Base-by-base conservation (phyloP, 148 eudicot species). In the Camellia japonica region DNA sequence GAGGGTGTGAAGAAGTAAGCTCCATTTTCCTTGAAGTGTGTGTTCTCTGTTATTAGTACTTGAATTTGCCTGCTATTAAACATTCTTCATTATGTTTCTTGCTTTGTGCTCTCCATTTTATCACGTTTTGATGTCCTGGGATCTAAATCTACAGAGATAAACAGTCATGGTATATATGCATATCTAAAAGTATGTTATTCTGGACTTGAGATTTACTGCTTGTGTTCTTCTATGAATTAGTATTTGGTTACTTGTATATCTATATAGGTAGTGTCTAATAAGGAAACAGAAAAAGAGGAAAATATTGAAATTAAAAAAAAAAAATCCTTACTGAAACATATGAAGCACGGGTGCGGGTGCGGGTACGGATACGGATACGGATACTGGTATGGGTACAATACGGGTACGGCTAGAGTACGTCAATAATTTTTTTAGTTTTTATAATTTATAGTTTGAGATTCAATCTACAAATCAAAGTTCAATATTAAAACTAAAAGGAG, bases 1-100 rank as follows among this genome's bases (percentile, higher is more conserved):
- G 74, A 71, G 99, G 92, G 83, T 96, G 97, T 82, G 99, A 94
- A 88, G 97, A 94, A 79, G 99, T 94, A 86, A 88, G 87, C n/a
- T 68, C 62, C 58, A 65, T 74, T 23, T 65, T 67, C 64, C 38
- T 42, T 54, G 20, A 51, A 54, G 11, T 68, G 4, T 58, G 8
- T 13, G 10, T 59, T 13, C 58, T 75, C 69, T 68, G 30, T 12
- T 19, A 2, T 54, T n/a, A 56, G 23, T 42, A 68, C 2, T 52
- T 47, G 0, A 11, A 58, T n/a, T 23, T 13, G 52, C n/a, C 38
- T 14, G 64, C 10, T 79, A 6, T 67, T 47, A 1, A 19, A 58
- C 19, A 49, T 49, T 49, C 52, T 43, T 20, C 52, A 64, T 4
- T 10, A 60, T 74, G 6, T 74, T 44, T 63, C 69, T 55, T 63